phyloP scores from a whole-genome alignment of 1,139 yeast genomes.

The Chernovozyma sophiae-reginae region DNA sequence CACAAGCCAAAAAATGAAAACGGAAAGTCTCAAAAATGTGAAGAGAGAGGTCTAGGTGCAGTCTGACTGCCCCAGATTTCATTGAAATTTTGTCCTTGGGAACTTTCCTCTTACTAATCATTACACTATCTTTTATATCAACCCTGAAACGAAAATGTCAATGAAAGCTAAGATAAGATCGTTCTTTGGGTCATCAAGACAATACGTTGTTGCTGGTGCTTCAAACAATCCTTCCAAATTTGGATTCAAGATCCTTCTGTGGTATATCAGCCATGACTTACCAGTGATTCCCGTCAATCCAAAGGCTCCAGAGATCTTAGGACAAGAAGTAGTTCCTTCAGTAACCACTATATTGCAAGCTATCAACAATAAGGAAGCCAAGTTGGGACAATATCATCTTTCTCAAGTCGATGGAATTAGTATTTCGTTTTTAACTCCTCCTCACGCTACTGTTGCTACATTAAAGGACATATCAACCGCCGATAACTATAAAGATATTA shows the following conservation, averaged over 20 bases:
- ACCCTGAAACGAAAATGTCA: conserved; percentile 31
- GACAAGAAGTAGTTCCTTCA: conserved; percentile 34
- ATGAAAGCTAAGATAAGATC: conserved; percentile 35
- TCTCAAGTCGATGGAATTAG: conserved; percentile 41
- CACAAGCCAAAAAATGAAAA: too few relatives aligned
- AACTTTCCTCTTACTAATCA: too few relatives aligned
- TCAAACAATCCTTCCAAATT: conserved; percentile 61
- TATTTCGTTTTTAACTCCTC: conserved; percentile 72
- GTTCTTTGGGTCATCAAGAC: conserved; percentile 52
- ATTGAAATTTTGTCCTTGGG: too few relatives aligned
- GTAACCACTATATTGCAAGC: conserved; percentile 32
- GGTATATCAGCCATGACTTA: conserved; percentile 59
- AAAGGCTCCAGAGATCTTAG: conserved; percentile 43
- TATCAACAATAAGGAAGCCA: conserved; percentile 14
- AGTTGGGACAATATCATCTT: conserved; percentile 23
- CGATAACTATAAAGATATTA: conserved; percentile 24
- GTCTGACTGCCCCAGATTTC: too few relatives aligned
- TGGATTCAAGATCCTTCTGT: conserved; percentile 64
- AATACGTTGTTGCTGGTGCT: conserved; percentile 73
- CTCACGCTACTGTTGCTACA: conserved; percentile 48
- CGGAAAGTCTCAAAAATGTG: too few relatives aligned
- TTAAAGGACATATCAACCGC: conserved; percentile 37
- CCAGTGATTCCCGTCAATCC: conserved; percentile 71
- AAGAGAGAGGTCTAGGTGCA: too few relatives aligned
- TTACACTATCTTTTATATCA: too few relatives aligned